Evolutionary conservation across 257 asterid species (phyloP).

Genomic region (Solanum sitiens): DNA sequence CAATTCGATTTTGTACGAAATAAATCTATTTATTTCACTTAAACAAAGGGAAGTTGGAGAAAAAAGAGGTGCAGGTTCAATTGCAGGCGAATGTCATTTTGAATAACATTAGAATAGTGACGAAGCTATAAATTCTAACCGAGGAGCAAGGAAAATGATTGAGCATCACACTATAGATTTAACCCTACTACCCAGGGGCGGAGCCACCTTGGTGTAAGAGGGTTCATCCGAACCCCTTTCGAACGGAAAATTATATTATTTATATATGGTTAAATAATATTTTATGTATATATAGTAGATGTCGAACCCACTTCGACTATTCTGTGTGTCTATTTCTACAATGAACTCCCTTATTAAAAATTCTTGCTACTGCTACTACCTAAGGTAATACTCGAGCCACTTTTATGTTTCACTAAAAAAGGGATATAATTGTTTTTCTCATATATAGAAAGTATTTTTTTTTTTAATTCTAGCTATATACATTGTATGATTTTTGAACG

Average conservation of each 20-base stretch:
- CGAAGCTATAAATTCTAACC: neutral
- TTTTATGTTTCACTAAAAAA: neutral
- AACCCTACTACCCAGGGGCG: neutral
- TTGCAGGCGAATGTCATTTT: slow-evolving; percentile 26
- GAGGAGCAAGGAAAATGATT: no score
- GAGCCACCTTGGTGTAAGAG: no score
- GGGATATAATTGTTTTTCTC: neutral
- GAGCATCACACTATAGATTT: neutral
- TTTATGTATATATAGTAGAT: no score
- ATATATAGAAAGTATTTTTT: neutral
- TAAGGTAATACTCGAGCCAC: neutral
- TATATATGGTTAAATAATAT: no score
- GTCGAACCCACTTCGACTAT: no score
- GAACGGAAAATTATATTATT: no score
- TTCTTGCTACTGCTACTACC: no score
- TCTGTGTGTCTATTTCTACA: no score
- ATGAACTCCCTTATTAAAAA: no score
- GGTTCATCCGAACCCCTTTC: no score
- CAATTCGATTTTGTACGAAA: neutral
- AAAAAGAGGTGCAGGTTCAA: slow-evolving; percentile 23
- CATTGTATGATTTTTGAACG: neutral
- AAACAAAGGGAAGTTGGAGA: neutral
- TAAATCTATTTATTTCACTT: neutral
- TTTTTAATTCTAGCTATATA: neutral
- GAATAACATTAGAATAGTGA: neutral